These are phyloP conservation scores for Draba incana DNA, from an alignment of 345 rosid genomes.

Conservation along the genomic window DNA sequence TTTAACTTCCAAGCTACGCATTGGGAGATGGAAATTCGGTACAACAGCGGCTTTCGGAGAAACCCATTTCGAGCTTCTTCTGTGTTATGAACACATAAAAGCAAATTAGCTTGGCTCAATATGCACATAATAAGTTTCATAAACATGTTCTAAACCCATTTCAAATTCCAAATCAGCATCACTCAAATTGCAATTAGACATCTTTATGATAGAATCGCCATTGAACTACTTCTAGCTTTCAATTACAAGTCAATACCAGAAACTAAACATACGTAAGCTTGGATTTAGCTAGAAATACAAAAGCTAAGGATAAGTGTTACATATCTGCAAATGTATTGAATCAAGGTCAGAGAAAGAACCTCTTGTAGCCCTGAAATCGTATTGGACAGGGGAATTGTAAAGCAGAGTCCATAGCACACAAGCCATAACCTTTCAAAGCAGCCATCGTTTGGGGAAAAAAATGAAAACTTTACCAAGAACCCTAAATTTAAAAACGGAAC, in stretches of 20 bases:
- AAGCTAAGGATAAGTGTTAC: neutral
- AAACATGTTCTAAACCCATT: neutral
- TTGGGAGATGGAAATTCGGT: constrained; percentile 74
- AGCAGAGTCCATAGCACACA: constrained; percentile 51
- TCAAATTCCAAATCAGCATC: too few species aligned
- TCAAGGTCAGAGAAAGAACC: constrained; percentile 43
- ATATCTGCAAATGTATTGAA: neutral
- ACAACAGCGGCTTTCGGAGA: constrained; percentile 71
- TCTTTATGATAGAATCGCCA: too few species aligned
- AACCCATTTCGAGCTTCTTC: constrained; percentile 56
- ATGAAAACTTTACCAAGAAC: neutral
- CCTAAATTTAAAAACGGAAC: neutral
- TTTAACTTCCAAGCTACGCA: constrained; percentile 81
- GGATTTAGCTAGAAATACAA: neutral
- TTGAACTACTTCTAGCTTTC: neutral
- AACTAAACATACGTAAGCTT: neutral
- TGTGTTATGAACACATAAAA: constrained; percentile 32
- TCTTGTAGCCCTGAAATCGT: constrained; percentile 43
- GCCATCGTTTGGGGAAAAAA: constrained; percentile 44
- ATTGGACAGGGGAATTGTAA: constrained; percentile 48
- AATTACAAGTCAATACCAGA: constrained; percentile 5
- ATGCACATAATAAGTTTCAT: too few species aligned
- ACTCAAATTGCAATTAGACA: too few species aligned
- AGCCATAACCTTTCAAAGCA: constrained; percentile 49
- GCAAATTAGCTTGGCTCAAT: constrained; percentile 9